phyloP scores from a whole-genome alignment of 345 rosid genomes.

The Citrus maxima region DNA sequence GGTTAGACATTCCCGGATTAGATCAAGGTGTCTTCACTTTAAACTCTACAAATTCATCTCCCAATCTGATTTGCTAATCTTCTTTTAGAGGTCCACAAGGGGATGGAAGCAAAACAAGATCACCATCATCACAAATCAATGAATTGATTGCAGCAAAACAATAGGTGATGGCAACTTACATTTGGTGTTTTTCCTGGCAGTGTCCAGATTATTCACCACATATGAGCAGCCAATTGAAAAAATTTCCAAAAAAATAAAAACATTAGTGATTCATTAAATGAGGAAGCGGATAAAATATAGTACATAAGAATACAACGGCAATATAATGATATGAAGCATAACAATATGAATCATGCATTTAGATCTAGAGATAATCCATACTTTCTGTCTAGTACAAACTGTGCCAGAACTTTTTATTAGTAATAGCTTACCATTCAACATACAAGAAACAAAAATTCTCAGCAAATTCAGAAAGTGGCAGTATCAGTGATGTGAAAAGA shows the following conservation, averaged over 20 bases:
- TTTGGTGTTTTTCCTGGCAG: constrained; percentile 63
- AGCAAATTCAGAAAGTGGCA: neutral
- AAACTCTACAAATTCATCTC: neutral
- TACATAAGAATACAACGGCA: neutral
- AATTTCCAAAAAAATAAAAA: constrained; percentile 3
- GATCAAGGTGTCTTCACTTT: neutral
- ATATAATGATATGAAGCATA: neutral
- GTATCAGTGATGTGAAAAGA: neutral
- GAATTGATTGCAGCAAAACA: neutral
- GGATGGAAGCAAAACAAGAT: neutral
- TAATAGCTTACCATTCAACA: neutral
- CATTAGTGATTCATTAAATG: constrained; percentile 8
- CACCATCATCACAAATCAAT: neutral
- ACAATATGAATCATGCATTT: neutral
- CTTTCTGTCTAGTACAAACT: neutral
- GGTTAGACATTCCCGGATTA: neutral
- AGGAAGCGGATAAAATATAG: neutral
- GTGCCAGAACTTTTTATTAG: neutral
- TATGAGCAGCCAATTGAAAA: constrained; percentile 8
- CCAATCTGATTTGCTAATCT: neutral
- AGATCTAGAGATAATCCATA: neutral
- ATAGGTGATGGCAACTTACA: constrained; percentile 40
- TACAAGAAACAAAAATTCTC: neutral
- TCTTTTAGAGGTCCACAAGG: neutral
- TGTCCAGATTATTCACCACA: constrained; percentile 17